phyloP scores from a whole-genome alignment of 805 yeast species.

The Wickerhamomyces sydowiorum region DNA sequence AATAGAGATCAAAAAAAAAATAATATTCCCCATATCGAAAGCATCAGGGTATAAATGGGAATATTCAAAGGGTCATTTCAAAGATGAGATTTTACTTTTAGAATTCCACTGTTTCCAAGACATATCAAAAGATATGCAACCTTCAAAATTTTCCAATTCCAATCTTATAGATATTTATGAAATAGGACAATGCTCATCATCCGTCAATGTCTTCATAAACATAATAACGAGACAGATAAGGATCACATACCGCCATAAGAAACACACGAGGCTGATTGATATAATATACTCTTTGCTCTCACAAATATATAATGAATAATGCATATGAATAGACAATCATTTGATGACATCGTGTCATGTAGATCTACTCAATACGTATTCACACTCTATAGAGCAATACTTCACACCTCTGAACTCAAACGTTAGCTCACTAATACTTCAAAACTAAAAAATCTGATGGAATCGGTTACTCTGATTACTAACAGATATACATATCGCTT shows the following conservation, averaged over 20 bases:
- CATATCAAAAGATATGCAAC: constrained; percentile 13
- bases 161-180: constrained; percentile 5
- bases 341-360: no score
- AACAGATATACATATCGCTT: not conserved
- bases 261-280: constrained; percentile 16
- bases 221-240: constrained; percentile 17
- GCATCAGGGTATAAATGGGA: constrained; percentile 22
- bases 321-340: no score
- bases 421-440: no score
- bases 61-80: constrained; percentile 16
- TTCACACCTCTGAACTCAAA: no score
- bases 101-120: constrained; percentile 21
- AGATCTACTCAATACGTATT: no score
- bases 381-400: no score
- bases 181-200: constrained; percentile 14
- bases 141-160: constrained; percentile 11
- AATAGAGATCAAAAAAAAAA: constrained; percentile 12
- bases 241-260: constrained; percentile 15
- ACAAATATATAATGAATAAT: constrained; percentile 13
- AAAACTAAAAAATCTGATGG: no score
- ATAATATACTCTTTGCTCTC: constrained; percentile 13
- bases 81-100: constrained; percentile 15
- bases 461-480: not conserved
- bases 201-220: constrained; percentile 16
- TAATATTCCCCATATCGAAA: constrained; percentile 14